Evolutionary conservation across 768 basidiomycete genomes (phyloP), one percentile per base, ranked within the genome.

Genomic region (Phlebiopsis flavidoalba): DNA sequence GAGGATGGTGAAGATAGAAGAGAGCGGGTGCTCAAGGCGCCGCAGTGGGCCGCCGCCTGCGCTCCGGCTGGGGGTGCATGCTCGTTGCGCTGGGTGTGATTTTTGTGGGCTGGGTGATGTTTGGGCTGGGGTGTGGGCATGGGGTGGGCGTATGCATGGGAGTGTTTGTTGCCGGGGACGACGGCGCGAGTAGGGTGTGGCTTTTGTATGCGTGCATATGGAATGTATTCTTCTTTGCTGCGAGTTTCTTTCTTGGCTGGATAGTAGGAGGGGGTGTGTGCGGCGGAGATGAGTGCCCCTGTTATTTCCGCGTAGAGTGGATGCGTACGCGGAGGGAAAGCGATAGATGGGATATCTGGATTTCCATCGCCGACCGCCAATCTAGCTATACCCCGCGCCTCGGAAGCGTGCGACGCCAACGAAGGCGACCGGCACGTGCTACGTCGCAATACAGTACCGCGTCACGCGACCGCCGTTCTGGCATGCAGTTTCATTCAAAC

Each of bases 81-180:
- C 60, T 57, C 14, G 62, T 60, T 2, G 65, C 70, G 5, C 36
- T 70, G 5, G 69, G 64, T 14, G 61, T 77, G 48, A 69, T 78
- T 45, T 35, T 76, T 48, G 64, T 77, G 48, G 76, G 72, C 19
- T 78, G 77, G 76, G 66, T 77, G 47, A 72, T 78, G 68, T 78
- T 78, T 63, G 77, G 75, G 8, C 52, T 78, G 51, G n/a, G 76
- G 76, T 43, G 71, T 78, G n/a, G 65, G 60, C n/a, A 8, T 78
- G 76, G 77, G 77, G 76, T 15, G 76, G n/a, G n/a, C n/a, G n/a
- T n/a, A n/a, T 77, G 47, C 77, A 78, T 60, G 76, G 74, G 6
- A 71, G 65, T 37, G 70, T 71, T n/a, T 12, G 60, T 71, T 7
- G 70, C n/a, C 70, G 6, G 70, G 70, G 17, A 69, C 70, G 4